Percentiles rank a stretch among this genome's conserved stretches.
These are phyloP conservation scores for Rhizomucor pusillus DNA, from an alignment of 371 early-diverging fungal genomes.

Conservation along the genomic window DNA sequence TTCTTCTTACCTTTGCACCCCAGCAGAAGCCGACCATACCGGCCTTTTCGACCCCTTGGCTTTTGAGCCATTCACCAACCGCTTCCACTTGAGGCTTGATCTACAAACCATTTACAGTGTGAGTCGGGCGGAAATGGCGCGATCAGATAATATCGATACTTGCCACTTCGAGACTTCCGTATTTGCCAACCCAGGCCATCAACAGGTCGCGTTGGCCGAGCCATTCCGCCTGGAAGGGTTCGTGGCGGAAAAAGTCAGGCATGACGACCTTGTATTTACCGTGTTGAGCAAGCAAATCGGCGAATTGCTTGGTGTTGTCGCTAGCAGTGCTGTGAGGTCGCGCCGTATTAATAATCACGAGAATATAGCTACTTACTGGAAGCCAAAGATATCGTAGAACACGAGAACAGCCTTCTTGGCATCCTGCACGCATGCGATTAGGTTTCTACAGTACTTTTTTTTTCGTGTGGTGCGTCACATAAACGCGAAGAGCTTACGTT, in stretches of 20 bases:
- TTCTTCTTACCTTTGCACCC: conserved; percentile 48
- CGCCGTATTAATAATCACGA: too few species aligned
- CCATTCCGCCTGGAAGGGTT: conserved; percentile 22
- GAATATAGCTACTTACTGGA: conserved; percentile 22
- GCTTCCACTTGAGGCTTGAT: conserved; percentile 31
- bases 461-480: too few species aligned
- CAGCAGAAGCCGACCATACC: conserved; percentile 69
- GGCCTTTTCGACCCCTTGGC: conserved; percentile 38
- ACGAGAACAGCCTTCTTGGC: conserved; percentile 47
- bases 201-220: conserved; percentile 27
- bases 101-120: conserved; percentile 12
- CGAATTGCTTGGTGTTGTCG: conserved; percentile 59
- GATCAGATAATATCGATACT: too few species aligned
- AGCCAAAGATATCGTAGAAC: conserved; percentile 50
- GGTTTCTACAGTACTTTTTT: too few species aligned
- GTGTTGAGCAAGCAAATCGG: conserved; percentile 59
- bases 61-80: conserved; percentile 38
- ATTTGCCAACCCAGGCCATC: conserved; percentile 28
- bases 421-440: conserved; percentile 13
- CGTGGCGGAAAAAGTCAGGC: conserved; percentile 65
- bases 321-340: too few species aligned
- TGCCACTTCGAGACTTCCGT: conserved; percentile 37
- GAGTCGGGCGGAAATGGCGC: too few species aligned
- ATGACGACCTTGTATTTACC: conserved; percentile 61
- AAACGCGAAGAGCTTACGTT: too few species aligned